phyloP scores from a whole-genome alignment of 805 yeast genomes.

The Cephaloascus albidus region DNA sequence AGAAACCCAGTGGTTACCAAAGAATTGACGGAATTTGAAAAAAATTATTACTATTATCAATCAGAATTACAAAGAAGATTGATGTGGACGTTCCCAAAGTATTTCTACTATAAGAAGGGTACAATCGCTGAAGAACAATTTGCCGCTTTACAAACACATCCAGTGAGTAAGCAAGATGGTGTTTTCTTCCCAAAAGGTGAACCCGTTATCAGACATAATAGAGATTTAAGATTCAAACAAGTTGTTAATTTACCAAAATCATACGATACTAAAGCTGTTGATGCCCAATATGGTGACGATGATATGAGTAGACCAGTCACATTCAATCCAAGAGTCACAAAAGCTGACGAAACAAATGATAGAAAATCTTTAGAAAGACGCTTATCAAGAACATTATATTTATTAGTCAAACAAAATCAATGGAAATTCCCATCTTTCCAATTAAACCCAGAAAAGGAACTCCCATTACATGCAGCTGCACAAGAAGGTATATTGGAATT shows the following conservation, averaged over 20 bases:
- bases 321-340: slow-evolving; percentile 64
- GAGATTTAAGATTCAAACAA: slow-evolving; percentile 83
- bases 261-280: slow-evolving; percentile 33
- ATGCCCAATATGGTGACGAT: slow-evolving; percentile 31
- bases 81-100: slow-evolving; percentile 97
- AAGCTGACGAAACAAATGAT: slow-evolving; percentile 65
- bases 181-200: slow-evolving; percentile 75
- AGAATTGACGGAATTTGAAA: slow-evolving; percentile 63
- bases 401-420: slow-evolving; percentile 43
- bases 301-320: slow-evolving; percentile 60
- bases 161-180: slow-evolving; percentile 62
- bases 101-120: slow-evolving; percentile 85
- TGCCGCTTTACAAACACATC: slow-evolving; percentile 65
- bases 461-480: slow-evolving; percentile 62
- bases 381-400: slow-evolving; percentile 70
- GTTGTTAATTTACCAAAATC: slow-evolving; percentile 66
- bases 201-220: slow-evolving; percentile 79
- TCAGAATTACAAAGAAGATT: slow-evolving; percentile 78
- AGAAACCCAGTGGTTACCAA: slow-evolving; percentile 82
- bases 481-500: slow-evolving; percentile 59
- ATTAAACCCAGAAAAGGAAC: slow-evolving; percentile 24
- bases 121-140: slow-evolving; percentile 80
- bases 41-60: slow-evolving; percentile 73
- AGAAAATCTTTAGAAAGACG: slow-evolving; percentile 65
- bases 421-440: slow-evolving; percentile 83